These are phyloP conservation scores for Dunaliella primolecta DNA, from an alignment of 139 green algal species.

Conservation along the genomic window DNA sequence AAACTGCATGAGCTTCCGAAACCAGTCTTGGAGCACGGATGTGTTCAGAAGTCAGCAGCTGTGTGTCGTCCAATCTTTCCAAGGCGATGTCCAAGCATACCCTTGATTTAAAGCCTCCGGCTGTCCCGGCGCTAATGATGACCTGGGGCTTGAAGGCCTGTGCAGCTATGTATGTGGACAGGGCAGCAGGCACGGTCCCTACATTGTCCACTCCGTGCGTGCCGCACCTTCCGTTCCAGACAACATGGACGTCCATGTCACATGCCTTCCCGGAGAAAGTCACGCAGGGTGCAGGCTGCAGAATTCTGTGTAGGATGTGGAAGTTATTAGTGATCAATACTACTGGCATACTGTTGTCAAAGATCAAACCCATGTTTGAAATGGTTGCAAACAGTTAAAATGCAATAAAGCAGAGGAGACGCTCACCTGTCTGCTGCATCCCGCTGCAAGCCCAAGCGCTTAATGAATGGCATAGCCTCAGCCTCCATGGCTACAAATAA, in stretches of 20 bases:
- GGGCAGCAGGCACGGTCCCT: constrained; percentile 82
- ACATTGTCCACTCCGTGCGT: constrained; percentile 80
- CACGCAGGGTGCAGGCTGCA: constrained; percentile 58
- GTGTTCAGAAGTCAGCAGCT: no score
- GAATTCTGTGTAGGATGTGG: constrained; percentile 29
- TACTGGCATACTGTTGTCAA: neutral
- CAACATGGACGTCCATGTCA: constrained; percentile 66
- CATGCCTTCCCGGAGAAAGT: constrained; percentile 58
- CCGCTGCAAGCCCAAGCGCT: constrained; percentile 54
- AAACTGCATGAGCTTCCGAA: no score
- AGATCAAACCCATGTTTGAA: no score
- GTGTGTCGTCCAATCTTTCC: no score
- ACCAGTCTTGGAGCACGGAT: no score
- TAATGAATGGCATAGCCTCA: constrained; percentile 79
- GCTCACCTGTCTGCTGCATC: constrained; percentile 50
- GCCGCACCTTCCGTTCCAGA: constrained; percentile 71
- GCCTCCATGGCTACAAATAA: constrained; percentile 86
- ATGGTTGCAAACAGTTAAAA: no score
- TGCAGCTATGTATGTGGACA: constrained; percentile 83
- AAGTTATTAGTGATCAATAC: neutral
- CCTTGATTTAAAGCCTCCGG: constrained; percentile 85
- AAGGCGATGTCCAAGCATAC: constrained; percentile 31
- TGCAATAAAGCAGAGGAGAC: no score
- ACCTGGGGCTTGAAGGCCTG: constrained; percentile 78
- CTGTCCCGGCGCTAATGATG: constrained; percentile 89